Percentiles rank a stretch among this genome's conserved stretches.
Evolutionary conservation across 2,329 filamentous ascomycete species (phyloP).

Genomic region (Bipolaris sorokiniana): DNA sequence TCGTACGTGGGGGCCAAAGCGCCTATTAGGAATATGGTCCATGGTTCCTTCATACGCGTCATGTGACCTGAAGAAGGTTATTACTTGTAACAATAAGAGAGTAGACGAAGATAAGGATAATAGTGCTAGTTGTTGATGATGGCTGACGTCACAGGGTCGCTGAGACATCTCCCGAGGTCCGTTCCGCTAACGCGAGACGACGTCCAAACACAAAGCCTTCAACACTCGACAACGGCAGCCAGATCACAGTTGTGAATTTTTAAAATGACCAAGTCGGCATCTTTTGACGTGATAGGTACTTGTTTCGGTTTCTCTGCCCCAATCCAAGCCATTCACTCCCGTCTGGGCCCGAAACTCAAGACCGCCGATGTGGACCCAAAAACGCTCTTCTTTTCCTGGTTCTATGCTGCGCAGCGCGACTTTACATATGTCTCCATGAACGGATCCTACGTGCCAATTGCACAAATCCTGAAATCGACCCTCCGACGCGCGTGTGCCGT

Average conservation of each 20-base stretch:
- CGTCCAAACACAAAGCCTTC: neutral
- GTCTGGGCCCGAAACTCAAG: constrained; percentile 22
- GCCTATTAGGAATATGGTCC: constrained; percentile 3
- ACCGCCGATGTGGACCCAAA: constrained; percentile 25
- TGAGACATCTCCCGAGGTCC: neutral
- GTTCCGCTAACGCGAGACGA: neutral
- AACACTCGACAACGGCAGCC: neutral
- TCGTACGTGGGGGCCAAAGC: constrained; percentile 11
- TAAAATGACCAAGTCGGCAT: constrained; percentile 28
- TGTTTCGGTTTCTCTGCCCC: constrained; percentile 31
- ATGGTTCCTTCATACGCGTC: neutral
- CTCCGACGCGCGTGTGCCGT: constrained; percentile 29
- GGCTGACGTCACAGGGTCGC: constrained; percentile 14
- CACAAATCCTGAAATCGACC: constrained; percentile 25
- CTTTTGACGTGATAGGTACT: constrained; percentile 37
- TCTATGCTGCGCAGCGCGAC: constrained; percentile 37
- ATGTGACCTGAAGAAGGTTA: neutral
- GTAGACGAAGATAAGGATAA: neutral
- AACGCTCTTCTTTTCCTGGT: constrained; percentile 37
- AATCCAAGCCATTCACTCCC: constrained; percentile 25
- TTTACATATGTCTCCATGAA: constrained; percentile 33
- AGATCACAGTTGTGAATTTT: neutral
- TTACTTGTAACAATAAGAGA: neutral
- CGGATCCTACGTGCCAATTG: constrained; percentile 31
- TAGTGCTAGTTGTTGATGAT: neutral